Percentiles rank a stretch among this genome's conserved stretches.
These are phyloP conservation scores for Huntiella savannae DNA, from an alignment of 2,329 filamentous ascomycete species.

Conservation along the genomic window DNA sequence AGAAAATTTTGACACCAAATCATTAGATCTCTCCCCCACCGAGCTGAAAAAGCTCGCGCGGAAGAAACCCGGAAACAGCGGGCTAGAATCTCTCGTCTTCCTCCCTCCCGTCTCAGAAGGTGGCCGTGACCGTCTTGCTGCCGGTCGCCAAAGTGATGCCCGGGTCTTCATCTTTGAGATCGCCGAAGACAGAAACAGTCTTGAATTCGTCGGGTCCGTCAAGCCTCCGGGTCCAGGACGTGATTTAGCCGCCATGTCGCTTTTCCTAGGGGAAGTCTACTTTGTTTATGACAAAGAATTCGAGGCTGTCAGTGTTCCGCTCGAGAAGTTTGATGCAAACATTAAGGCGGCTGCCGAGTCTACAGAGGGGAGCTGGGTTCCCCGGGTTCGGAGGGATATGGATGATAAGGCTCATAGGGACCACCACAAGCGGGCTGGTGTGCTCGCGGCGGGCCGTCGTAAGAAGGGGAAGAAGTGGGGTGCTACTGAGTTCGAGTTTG, in stretches of 20 bases:
- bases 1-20: background rate
- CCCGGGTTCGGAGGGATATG: no score
- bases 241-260: constrained; percentile 9
- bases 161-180: constrained; percentile 9
- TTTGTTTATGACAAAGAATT: constrained; percentile 10
- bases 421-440: background rate
- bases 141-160: constrained; percentile 9
- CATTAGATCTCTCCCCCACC: background rate
- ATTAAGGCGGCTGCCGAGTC: background rate
- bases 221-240: constrained; percentile 7
- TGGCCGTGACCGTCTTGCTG: constrained; percentile 1
- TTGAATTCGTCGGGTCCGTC: constrained; percentile 8
- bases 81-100: constrained; percentile 8
- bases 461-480: constrained; percentile 4
- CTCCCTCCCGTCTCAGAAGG: background rate
- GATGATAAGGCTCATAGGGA: no score
- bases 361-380: no score
- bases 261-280: constrained; percentile 9
- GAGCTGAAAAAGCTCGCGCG: constrained; percentile 9
- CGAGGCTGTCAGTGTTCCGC: constrained; percentile 5
- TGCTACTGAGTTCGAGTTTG: constrained; percentile 5
- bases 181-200: background rate
- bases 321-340: constrained; percentile 5
- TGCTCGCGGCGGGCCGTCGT: background rate
- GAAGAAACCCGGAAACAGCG: constrained; percentile 4